A percentile compares a stretch with the other conserved stretches of the same genome.
These are phyloP conservation scores for Asterophora lycoperdoides DNA, from an alignment of 768 basidiomycete genomes.

Conservation along the genomic window DNA sequence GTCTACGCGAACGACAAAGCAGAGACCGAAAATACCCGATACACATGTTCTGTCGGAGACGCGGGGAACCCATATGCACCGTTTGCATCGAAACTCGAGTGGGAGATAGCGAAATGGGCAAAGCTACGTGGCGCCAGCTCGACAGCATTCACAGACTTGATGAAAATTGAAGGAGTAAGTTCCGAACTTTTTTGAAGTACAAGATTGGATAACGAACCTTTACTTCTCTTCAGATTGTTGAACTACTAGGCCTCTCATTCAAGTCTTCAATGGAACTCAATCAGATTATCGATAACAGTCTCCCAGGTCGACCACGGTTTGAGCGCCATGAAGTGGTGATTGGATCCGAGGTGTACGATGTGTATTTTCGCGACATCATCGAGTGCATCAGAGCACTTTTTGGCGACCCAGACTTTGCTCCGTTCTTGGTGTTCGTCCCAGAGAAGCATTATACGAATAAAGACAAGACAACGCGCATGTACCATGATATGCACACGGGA, in stretches of 20 bases:
- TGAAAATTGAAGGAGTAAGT: constrained; percentile 35
- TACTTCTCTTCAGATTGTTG: constrained; percentile 19
- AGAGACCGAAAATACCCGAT: background rate
- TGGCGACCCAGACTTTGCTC: constrained; percentile 29
- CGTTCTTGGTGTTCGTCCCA: constrained; percentile 28
- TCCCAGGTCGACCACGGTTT: constrained; percentile 24
- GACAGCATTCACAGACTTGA: constrained; percentile 33
- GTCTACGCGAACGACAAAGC: background rate
- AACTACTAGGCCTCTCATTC: constrained; percentile 24
- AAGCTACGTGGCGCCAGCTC: constrained; percentile 31
- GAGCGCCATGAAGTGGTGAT: constrained; percentile 22
- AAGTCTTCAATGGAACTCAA: constrained; percentile 24
- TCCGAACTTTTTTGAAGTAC: background rate
- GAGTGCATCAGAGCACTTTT: constrained; percentile 32
- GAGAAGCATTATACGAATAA: constrained; percentile 33
- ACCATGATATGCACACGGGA: constrained; percentile 44
- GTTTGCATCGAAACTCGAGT: constrained; percentile 32
- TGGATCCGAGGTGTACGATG: constrained; percentile 24
- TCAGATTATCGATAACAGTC: constrained; percentile 22
- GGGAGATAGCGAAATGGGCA: constrained; percentile 38
- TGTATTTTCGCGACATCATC: constrained; percentile 30
- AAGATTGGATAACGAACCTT: background rate
- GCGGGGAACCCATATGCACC: constrained; percentile 22
- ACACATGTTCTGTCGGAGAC: background rate
- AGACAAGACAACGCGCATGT: constrained; percentile 8